A percentile compares a stretch with the other conserved stretches of the same genome.
Evolutionary conservation across 495 filamentous ascomycete species (phyloP).

Genomic region (Penicillium robsamsonii): DNA sequence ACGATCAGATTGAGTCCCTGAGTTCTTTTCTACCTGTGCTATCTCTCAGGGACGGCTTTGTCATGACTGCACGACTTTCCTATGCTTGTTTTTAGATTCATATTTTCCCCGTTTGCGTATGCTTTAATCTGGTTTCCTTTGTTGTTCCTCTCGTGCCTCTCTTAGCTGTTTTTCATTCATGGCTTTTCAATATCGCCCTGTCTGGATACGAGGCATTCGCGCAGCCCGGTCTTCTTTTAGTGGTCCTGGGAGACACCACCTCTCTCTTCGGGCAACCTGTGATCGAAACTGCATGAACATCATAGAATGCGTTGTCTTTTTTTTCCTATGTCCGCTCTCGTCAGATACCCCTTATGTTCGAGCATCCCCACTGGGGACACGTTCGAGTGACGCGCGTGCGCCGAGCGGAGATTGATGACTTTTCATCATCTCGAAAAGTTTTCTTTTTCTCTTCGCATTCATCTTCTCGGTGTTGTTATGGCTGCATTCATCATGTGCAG

Average conservation of each 20-base stretch:
- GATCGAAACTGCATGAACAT: slow-evolving; percentile 62
- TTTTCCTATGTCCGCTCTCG: slow-evolving; percentile 45
- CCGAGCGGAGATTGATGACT: slow-evolving; percentile 42
- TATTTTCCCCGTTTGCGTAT: slow-evolving; percentile 22
- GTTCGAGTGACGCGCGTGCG: slow-evolving; percentile 43
- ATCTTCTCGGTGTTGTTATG: slow-evolving; percentile 44
- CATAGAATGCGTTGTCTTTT: slow-evolving; percentile 75
- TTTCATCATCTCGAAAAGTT: slow-evolving; percentile 43
- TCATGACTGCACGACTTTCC: slow-evolving; percentile 50
- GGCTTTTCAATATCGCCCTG: slow-evolving; percentile 36
- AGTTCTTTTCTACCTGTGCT: slow-evolving; percentile 43
- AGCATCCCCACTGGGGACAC: slow-evolving; percentile 39
- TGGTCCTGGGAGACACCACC: slow-evolving; percentile 35
- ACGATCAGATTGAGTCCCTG: slow-evolving; percentile 50
- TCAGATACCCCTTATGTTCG: slow-evolving; percentile 60
- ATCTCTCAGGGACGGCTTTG: slow-evolving; percentile 50
- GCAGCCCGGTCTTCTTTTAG: slow-evolving; percentile 40
- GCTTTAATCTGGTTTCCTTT: slow-evolving; percentile 21
- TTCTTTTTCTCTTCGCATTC: slow-evolving; percentile 45
- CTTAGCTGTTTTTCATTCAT: slow-evolving; percentile 25
- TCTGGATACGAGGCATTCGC: slow-evolving; percentile 46
- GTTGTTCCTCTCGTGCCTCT: slow-evolving; percentile 21
- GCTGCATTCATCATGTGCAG: slow-evolving; percentile 46
- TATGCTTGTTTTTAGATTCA: slow-evolving; percentile 26
- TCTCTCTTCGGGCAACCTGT: slow-evolving; percentile 40